Conservation (phyloP, 139 green algal genomes). For the Desmodesmus armatus region DNA sequence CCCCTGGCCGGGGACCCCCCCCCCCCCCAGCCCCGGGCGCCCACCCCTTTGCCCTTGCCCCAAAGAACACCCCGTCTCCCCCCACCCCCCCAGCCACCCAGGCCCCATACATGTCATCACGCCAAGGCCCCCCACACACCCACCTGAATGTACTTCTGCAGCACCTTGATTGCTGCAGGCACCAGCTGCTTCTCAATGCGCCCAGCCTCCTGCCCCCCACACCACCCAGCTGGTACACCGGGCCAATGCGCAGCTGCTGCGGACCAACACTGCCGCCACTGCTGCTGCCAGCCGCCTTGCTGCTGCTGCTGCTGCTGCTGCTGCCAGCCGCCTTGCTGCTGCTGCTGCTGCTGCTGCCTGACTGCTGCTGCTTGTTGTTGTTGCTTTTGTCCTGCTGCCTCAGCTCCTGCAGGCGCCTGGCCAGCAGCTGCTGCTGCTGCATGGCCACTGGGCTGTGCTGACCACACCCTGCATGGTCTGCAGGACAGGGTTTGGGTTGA, state of each 20-base stretch:
- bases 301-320: background rate
- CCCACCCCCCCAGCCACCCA: too few species aligned
- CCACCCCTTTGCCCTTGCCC: too few species aligned
- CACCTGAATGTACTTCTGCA: constrained; percentile 8
- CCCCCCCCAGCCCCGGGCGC: too few species aligned
- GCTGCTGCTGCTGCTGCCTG: constrained; percentile 11
- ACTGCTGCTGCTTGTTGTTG: constrained; percentile 13
- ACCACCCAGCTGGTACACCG: constrained; percentile 20
- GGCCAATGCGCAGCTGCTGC: background rate
- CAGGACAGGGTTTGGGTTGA: too few species aligned
- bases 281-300: background rate
- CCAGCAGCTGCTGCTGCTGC: background rate
- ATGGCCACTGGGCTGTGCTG: background rate
- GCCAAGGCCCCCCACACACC: too few species aligned
- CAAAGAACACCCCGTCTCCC: too few species aligned
- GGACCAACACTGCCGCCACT: background rate
- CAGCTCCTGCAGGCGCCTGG: constrained; percentile 3
- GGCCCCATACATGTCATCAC: too few species aligned
- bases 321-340: constrained; percentile 4
- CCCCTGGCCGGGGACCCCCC: too few species aligned
- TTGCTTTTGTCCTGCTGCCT: background rate
- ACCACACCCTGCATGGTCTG: constrained; percentile 14
- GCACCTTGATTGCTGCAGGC: constrained; percentile 20
- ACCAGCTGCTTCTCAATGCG: constrained; percentile 37
- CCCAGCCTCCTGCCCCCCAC: background rate